These are phyloP conservation scores for Trypanosoma rangeli DNA, from an alignment of 208 protist species.

Conservation along the genomic window DNA sequence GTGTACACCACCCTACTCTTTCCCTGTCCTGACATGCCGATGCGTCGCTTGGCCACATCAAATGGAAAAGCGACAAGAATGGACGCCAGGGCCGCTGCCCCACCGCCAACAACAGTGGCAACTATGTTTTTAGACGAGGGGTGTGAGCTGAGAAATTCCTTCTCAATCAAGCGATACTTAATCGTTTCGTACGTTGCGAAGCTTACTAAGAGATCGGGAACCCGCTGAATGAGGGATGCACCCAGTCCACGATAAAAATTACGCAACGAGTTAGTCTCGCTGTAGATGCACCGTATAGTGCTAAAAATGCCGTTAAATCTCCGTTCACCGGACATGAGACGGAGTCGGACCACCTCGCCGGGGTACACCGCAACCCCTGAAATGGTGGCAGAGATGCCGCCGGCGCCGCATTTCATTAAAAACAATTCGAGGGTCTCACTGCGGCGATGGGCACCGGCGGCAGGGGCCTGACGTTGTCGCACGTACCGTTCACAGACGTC, in stretches of 20 bases:
- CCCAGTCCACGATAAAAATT: conserved; percentile 89
- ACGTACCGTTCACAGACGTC: conserved; percentile 33
- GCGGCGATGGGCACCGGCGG: not conserved
- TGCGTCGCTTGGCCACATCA: conserved; percentile 86
- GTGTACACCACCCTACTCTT: conserved; percentile 62
- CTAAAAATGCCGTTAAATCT: conserved; percentile 62
- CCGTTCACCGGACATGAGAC: conserved; percentile 84
- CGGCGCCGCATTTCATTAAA: conserved; percentile 84
- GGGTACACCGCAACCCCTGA: conserved; percentile 83
- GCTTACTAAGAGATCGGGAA: conserved; percentile 85
- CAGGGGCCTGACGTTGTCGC: not conserved
- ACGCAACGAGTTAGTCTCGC: conserved; percentile 69
- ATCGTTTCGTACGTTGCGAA: conserved; percentile 90
- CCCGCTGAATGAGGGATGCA: conserved; percentile 80
- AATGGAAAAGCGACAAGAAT: conserved; percentile 77
- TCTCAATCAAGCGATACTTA: conserved; percentile 75
- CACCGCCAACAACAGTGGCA: conserved; percentile 69
- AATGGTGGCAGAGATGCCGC: conserved; percentile 79
- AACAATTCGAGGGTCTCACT: conserved; percentile 66
- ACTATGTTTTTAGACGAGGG: conserved; percentile 40
- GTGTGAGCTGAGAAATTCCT: conserved; percentile 33
- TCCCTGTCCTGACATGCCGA: conserved; percentile 82
- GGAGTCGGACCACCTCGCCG: conserved; percentile 85
- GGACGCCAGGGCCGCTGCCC: conserved; percentile 66
- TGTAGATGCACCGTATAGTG: conserved; percentile 62